phyloP scores from a whole-genome alignment of 176 grass and related monocot genomes.

The Aechmea fasciata region DNA sequence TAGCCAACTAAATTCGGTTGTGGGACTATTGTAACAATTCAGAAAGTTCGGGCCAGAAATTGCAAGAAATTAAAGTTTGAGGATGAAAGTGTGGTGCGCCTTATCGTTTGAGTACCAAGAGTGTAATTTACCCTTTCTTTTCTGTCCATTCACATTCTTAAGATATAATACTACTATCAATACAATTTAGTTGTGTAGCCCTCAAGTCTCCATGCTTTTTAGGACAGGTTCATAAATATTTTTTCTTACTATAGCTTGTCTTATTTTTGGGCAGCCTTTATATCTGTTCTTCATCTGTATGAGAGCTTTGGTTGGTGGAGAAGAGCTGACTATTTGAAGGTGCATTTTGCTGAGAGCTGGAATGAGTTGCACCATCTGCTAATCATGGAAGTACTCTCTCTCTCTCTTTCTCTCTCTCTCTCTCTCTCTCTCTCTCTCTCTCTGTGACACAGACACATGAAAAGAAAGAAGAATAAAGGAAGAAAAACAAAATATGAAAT shows the following conservation, averaged over 20 bases:
- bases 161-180: too few relatives aligned
- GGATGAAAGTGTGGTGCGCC: too few relatives aligned
- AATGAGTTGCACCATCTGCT: conserved; percentile 93
- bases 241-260: background rate
- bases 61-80: too few relatives aligned
- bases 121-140: too few relatives aligned
- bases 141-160: too few relatives aligned
- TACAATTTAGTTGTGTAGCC: too few relatives aligned
- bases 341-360: conserved; percentile 94
- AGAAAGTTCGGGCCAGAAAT: too few relatives aligned
- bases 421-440: background rate
- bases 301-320: conserved; percentile 95
- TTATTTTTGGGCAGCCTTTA: conserved; percentile 54
- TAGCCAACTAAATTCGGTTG: too few relatives aligned
- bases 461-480: too few relatives aligned
- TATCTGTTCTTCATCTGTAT: conserved; percentile 94
- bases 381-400: conserved; percentile 77
- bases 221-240: background rate
- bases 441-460: background rate
- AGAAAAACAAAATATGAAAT: too few relatives aligned
- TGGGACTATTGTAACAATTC: too few relatives aligned
- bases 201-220: conserved; percentile 7
- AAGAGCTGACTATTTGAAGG: conserved; percentile 81
- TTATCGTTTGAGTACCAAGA: too few relatives aligned
- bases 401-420: background rate